Base-by-base conservation (phyloP, 257 asterid genomes). In the Plantago elongata region DNA sequence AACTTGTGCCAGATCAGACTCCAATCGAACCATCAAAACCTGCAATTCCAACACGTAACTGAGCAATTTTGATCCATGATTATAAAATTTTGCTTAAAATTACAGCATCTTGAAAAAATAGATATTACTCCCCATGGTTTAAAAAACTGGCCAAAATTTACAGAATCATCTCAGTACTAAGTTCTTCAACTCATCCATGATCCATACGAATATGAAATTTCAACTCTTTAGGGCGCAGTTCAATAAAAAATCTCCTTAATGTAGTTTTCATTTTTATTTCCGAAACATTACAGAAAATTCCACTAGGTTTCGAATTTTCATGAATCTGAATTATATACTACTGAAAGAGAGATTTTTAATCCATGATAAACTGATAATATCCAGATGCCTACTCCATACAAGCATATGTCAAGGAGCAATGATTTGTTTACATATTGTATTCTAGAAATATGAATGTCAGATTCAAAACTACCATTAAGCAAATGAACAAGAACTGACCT, bases 21-120 rank as follows among this genome's bases (percentile, higher is more conserved):
- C 92, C 59, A 91, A 67, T 4, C 98, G 94, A 47, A 83, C 90
- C 98, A 91, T 91, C 77, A 91, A 45, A 10, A 81, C 98, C 98
- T 91, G 83, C 44, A 73, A 45, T 69, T 63, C 46, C 54, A 2
- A 38, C 3, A 34, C 56, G 30, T 7, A 8, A 42, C 34, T 14
- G 18, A 58, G 52, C 16, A 3, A 5, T 57, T n/a, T 37, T 55
- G 30, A 13, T 11, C 13, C 42, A 11, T 55, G 18, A 55, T 22
- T 2, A 52, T 10, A 14, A 55, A 30, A 30, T 29, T 42, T 56
- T 7, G 18, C 27, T 5, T 34, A 3, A 13, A 45, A 45, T 9
- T 13, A 0, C n/a, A 22, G 1, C 27, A 22, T 22, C n/a, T 9
- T 9, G 49, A 45, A 45, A 22, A 45, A 45, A 45, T 10, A 13